Base-by-base conservation (phyloP, 2,329 filamentous ascomycete genomes). In the Drechslerella dactyloides region DNA sequence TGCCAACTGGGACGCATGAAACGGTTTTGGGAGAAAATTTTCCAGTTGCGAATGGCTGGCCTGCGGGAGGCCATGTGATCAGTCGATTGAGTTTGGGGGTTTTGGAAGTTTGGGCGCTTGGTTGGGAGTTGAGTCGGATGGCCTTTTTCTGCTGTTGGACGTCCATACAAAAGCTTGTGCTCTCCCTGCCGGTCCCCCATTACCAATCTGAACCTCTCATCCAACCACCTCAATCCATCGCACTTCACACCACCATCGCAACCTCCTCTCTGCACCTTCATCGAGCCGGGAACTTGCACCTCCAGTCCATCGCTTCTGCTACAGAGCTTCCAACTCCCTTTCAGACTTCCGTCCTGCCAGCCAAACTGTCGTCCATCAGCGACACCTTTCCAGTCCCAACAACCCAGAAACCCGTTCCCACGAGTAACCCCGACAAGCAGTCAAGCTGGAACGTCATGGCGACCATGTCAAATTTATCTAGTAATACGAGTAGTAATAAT, bases 401-500 rank as follows among this genome's bases (percentile, higher is more conserved):
- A 56, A 46, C 61, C 69, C 53, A 57, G 48, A 62, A 73, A 56
- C 44, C 69, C 62, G 53, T 59, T 73, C 63, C 63, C 69, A 73
- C 61, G 37, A 73, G 52, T 62, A 53, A 50, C 60, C 69, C 50
- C 54, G 44, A 37, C 57, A 66, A 62, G 19, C 68, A 73, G 69
- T 68, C 69, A 73, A 73, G 52, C 61, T 68, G 62, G 63, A 73
- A 62, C 54, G 53, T 61, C 46, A 73, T 68, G 61, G 63, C 63
- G 44, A 68, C 63, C 48, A 90, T 90, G 86, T 90, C 87, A 84
- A 84, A 85, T 81, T 84, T 85, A 81, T 86, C 82, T 82, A 84
- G 83, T 83, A 86, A 83, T 84, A 85, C 84, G 84, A 87, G 85
- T 86, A 90, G 85, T 88, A 90, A 85, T 87, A 90, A 87, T 85